Base-by-base conservation (phyloP, 805 yeast species). In the Nakazawaea wyomingensis region DNA sequence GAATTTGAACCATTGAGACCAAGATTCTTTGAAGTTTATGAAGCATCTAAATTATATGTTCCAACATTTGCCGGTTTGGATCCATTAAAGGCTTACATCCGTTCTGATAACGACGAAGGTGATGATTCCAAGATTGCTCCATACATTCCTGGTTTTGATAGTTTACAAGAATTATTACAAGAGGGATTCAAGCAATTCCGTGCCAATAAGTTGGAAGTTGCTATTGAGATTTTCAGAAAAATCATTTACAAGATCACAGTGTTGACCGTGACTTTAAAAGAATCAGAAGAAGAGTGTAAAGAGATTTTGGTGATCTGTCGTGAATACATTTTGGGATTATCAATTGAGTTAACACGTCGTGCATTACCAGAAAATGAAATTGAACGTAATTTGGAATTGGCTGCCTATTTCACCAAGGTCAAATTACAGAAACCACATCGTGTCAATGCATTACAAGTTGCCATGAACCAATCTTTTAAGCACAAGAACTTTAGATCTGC, bases 371-470 rank as follows among this genome's bases (percentile, higher is more conserved):
- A 81, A 9, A 74, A 74, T 24, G 81, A 82, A 48, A 70, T 84
- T 43, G 84, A 88, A 63, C 84, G 98, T 50, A 90, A 88, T 62
- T 72, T 93, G 57, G 98, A 93, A 64, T 70, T 93, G 52, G 98
- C 99, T 5, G 95, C 98, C 1, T 91, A 91, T 65, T 95, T 93
- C 71, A 88, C 99, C 11, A 81, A 78, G 58, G 82, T 90, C 21
- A 77, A 84, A 50, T 74, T 93, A 53, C 87, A 84, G 50, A 81
- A 85, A 28, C 82, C 84, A 6, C 99, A 93, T 64, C 78, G 84
- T 47, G 78, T 83, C 42, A 83, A 88, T 57, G 96, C 98, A 10
- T 72, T 89, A 54, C 95, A 88, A 61, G 96, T 89, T 44, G 99
- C 99, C 31, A 85, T 91, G 93, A 80, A 85, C 35, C 95, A 87